Conservation (phyloP, 75 land plant species). For the Cunninghamia lanceolata region DNA sequence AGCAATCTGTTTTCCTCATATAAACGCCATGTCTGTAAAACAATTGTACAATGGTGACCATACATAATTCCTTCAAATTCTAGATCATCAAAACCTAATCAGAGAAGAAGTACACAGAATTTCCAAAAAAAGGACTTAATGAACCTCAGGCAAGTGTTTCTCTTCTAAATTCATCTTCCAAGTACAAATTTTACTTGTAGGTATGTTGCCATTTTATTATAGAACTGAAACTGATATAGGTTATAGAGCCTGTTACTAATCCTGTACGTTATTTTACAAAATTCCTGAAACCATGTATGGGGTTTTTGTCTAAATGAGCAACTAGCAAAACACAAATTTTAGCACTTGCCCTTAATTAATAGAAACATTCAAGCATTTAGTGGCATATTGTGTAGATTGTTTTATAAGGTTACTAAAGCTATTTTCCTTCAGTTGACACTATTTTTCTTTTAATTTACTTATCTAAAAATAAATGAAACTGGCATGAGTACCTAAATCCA, state of each 20-base stretch:
- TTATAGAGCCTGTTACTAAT: neutral
- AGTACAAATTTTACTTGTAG: neutral
- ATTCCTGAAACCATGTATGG: too few species aligned
- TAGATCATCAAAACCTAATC: neutral
- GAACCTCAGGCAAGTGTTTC: neutral
- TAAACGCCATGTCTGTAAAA: constrained; percentile 57
- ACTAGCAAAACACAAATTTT: too few species aligned
- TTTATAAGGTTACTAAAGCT: too few species aligned
- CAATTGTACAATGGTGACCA: neutral
- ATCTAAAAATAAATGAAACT: too few species aligned
- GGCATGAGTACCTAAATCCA: too few species aligned
- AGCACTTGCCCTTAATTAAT: too few species aligned
- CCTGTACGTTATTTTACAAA: neutral
- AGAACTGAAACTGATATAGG: neutral
- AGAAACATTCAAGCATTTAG: too few species aligned
- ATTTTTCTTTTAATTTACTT: too few species aligned
- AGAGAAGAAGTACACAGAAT: neutral
- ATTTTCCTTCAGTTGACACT: too few species aligned
- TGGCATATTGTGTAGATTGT: too few species aligned
- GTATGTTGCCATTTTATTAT: neutral
- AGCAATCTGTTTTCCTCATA: constrained; percentile 43
- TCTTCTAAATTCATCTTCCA: neutral
- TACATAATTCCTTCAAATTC: neutral
- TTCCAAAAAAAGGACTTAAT: neutral
- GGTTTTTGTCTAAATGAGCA: too few species aligned